Evolutionary conservation across 202 grass and related monocot genomes (phyloP), one percentile per base, ranked within the genome.

Genomic region (Setaria italica): DNA sequence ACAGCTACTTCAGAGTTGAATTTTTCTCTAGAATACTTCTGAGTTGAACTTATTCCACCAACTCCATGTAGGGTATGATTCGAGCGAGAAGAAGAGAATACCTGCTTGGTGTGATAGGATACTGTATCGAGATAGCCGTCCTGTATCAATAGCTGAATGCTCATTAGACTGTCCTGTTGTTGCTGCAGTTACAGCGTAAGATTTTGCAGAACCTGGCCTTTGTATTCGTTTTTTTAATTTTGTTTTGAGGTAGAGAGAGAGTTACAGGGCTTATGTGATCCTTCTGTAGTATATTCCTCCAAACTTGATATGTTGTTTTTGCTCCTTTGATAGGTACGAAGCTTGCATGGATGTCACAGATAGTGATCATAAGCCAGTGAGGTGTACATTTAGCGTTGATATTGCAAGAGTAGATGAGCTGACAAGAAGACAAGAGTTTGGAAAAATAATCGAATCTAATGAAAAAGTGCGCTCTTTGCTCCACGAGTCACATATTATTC

Each of bases 81-180:
- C 93, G 1, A 85, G 95, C 60, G 95, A 98, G 87, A 98, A 98
- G 79, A 98, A 95, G 88, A 88, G 95, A 67, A 98, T 98, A 87
- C 95, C 93, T 76, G 95, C 95, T 77, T 98, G 95, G 95, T 98
- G 95, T 12, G 95, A 98, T 78, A 92, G 95, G 85, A 92, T 98
- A 92, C 1, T 98, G 68, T 98, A 98, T 92, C 95, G 95, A 72
- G 95, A 98, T 82, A 92, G 91, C 48, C 88, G 93, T 83, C 72
- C 88, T 83, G 80, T 88, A 79, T 88, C 86, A 56, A 86, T 88
- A 68, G 70, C 91, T 42, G 81, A 93, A 88, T 98, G 93, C 87
- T 93, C 95, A 56, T 81, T 98, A 78, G 80, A 90, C 19, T 99
- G 91, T 51, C 96, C 96, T 21, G 67, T 99, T 82, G 91, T 96